A percentile compares a stretch with the other conserved stretches of the same genome.
These are phyloP conservation scores for Penicillium polonicum DNA, from an alignment of 2,329 filamentous ascomycete genomes.

Conservation along the genomic window DNA sequence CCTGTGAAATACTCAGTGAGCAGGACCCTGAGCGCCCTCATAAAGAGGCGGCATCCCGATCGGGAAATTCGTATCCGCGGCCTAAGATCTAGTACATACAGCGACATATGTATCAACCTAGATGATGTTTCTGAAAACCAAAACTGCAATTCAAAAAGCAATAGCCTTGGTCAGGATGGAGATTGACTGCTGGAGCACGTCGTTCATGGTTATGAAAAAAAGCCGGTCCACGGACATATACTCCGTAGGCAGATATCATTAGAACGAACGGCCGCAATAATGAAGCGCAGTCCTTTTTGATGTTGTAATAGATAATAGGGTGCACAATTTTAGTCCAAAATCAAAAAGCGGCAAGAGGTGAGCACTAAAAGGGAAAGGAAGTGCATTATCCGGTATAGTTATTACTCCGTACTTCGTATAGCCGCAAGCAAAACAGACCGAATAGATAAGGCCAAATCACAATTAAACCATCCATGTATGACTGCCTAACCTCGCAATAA, in stretches of 20 bases:
- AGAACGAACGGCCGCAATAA: not conserved
- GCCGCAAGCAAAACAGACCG: not conserved
- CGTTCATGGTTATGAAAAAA: not conserved
- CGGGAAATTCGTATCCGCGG: too few relatives aligned
- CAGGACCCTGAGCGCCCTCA: too few relatives aligned
- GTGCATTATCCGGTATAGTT: not conserved
- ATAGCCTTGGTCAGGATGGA: not conserved
- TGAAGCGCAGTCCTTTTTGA: not conserved
- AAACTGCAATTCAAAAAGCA: not conserved
- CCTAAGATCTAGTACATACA: too few relatives aligned
- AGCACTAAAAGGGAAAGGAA: not conserved
- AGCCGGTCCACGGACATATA: not conserved
- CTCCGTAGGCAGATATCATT: not conserved
- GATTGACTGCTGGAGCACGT: not conserved
- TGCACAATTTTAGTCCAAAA: not conserved
- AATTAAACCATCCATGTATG: slow-evolving; percentile 1
- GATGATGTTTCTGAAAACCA: not conserved
- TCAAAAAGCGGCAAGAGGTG: not conserved
- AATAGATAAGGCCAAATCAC: not conserved
- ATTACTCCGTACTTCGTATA: not conserved
- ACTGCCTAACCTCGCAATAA: slow-evolving; percentile 6
- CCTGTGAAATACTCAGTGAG: too few relatives aligned
- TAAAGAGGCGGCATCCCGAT: too few relatives aligned
- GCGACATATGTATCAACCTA: not conserved
- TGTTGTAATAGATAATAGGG: not conserved